Evolutionary conservation across 2,329 filamentous ascomycete genomes (phyloP).

Genomic region (Aspergillus eucalypticola): DNA sequence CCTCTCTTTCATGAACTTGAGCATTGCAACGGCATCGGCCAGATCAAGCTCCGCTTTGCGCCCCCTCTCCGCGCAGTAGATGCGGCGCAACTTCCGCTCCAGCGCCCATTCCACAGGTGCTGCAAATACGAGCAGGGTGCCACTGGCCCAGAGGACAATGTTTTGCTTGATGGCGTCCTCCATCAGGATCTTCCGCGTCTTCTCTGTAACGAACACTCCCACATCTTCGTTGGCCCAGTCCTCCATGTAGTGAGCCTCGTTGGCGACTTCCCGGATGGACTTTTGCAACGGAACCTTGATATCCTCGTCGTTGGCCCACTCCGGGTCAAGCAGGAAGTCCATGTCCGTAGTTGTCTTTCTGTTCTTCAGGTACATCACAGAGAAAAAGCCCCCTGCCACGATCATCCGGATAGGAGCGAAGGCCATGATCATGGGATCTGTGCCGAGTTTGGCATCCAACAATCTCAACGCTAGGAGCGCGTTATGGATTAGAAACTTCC

Average conservation of each 20-base stretch:
- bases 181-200: slow-evolving; percentile 7
- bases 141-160: slow-evolving; percentile 7
- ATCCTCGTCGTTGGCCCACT: slow-evolving; percentile 11
- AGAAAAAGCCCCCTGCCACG: slow-evolving; percentile 14
- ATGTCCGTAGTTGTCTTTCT: slow-evolving; percentile 13
- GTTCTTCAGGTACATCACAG: slow-evolving; percentile 13
- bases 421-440: slow-evolving; percentile 4
- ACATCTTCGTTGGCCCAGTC: slow-evolving; percentile 16
- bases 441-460: slow-evolving; percentile 4
- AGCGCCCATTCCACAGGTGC: slow-evolving; percentile 38
- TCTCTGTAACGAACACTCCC: slow-evolving; percentile 13
- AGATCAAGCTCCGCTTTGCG: slow-evolving; percentile 30
- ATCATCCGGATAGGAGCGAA: slow-evolving; percentile 15
- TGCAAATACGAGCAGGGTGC: slow-evolving; percentile 31
- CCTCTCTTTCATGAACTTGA: slow-evolving; percentile 26
- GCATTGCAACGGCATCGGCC: slow-evolving; percentile 31
- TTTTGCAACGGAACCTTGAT: slow-evolving; percentile 10
- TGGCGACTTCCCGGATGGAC: slow-evolving; percentile 9
- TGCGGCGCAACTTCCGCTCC: slow-evolving; percentile 35
- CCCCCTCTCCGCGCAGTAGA: slow-evolving; percentile 24
- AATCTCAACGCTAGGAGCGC: background rate
- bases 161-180: slow-evolving; percentile 4
- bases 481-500: background rate
- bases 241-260: slow-evolving; percentile 4
- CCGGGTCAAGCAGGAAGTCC: slow-evolving; percentile 14